phyloP scores from a whole-genome alignment of 208 protist genomes.

The Zelonia costaricensis region DNA sequence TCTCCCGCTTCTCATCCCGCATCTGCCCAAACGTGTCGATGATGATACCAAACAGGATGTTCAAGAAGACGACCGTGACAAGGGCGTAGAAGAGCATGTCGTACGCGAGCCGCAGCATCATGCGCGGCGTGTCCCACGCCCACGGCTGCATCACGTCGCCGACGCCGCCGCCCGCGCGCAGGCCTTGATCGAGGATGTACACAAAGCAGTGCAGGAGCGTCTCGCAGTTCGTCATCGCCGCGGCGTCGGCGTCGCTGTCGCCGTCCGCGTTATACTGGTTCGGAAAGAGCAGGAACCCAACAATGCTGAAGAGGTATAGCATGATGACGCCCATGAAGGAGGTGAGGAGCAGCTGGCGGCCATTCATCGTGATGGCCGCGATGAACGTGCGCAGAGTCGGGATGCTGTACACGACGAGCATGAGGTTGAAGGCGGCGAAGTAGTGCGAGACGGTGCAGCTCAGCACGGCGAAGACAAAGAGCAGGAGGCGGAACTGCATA shows the following conservation, averaged over 20 bases:
- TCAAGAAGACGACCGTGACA: slow-evolving; percentile 93
- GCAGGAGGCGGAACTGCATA: slow-evolving; percentile 53
- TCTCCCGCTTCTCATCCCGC: slow-evolving; percentile 82
- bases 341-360: slow-evolving; percentile 71
- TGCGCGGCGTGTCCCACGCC: slow-evolving; percentile 47
- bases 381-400: slow-evolving; percentile 76
- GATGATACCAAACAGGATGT: slow-evolving; percentile 96
- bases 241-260: slow-evolving; percentile 6
- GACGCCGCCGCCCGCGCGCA: slow-evolving; percentile 79
- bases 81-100: slow-evolving; percentile 94
- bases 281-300: slow-evolving; percentile 71
- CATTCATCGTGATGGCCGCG: slow-evolving; percentile 80
- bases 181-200: slow-evolving; percentile 75
- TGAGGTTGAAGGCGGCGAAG: slow-evolving; percentile 77
- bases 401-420: slow-evolving; percentile 74
- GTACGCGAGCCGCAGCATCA: slow-evolving; percentile 66
- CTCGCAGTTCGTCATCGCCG: slow-evolving; percentile 47
- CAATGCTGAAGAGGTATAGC: slow-evolving; percentile 83
- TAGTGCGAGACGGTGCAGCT: slow-evolving; percentile 62
- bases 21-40: slow-evolving; percentile 94
- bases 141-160: slow-evolving; percentile 77
- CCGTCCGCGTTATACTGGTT: slow-evolving; percentile 45
- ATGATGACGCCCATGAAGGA: slow-evolving; percentile 70
- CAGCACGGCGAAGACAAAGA: slow-evolving; percentile 58
- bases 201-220: slow-evolving; percentile 74